These are phyloP conservation scores for Wickerhamomyces alni DNA, from an alignment of 805 yeast genomes.

Conservation along the genomic window DNA sequence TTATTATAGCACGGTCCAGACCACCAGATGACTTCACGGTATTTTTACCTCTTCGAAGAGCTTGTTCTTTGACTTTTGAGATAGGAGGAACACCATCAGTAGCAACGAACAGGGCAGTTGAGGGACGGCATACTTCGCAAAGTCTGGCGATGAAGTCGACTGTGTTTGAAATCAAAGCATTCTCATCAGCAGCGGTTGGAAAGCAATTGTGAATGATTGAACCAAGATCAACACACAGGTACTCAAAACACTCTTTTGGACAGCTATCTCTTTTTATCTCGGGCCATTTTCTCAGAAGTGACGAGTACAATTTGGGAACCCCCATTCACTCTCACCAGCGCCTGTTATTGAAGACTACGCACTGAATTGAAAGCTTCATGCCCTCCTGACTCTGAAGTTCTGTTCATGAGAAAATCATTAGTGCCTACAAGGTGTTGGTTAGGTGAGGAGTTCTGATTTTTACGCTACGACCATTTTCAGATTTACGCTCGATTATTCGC, in stretches of 20 bases:
- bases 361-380: too few species aligned
- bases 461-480: not conserved
- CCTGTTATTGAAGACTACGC: too few species aligned
- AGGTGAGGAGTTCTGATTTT: not conserved
- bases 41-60: conserved; percentile 84
- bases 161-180: conserved; percentile 73
- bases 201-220: conserved; percentile 87
- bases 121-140: conserved; percentile 70
- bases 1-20: conserved; percentile 80
- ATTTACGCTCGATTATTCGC: not conserved
- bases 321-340: too few species aligned
- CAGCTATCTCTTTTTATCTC: not conserved
- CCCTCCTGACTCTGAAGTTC: too few species aligned
- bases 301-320: conserved; percentile 14
- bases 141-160: conserved; percentile 83
- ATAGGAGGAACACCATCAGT: conserved; percentile 97
- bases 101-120: conserved; percentile 79
- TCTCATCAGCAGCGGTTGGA: conserved; percentile 52
- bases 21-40: conserved; percentile 64
- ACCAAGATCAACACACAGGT: conserved; percentile 89
- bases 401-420: too few species aligned
- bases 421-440: too few species aligned
- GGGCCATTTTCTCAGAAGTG: conserved; percentile 8
- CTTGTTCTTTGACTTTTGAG: conserved; percentile 93
- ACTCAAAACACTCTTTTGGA: conserved; percentile 58